phyloP scores from a whole-genome alignment of 2,329 filamentous ascomycete genomes.

The Cucurbitaria berberidis region DNA sequence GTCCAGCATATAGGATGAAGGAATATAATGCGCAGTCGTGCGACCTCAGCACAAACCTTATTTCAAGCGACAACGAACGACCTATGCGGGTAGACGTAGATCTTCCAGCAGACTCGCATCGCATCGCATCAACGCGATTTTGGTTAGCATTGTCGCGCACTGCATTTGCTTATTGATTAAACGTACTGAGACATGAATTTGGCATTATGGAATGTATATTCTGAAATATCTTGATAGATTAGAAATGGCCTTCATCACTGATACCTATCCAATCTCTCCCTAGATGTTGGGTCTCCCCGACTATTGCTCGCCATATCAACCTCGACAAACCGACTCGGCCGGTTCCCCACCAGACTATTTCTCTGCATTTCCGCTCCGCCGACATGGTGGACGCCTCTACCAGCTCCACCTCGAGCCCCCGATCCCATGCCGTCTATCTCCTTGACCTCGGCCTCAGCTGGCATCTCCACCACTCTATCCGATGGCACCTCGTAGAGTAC shows the following conservation, averaged over 20 bases:
- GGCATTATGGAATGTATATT: too few relatives aligned
- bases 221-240: not conserved
- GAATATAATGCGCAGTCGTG: not conserved
- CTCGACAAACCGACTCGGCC: conserved; percentile 1
- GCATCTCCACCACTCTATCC: not conserved
- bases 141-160: too few relatives aligned
- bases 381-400: not conserved
- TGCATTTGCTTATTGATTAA: too few relatives aligned
- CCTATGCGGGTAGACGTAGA: not conserved
- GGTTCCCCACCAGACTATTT: not conserved
- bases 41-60: conserved; percentile 1
- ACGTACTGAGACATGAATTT: too few relatives aligned
- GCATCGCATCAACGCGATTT: too few relatives aligned
- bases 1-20: too few relatives aligned
- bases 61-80: not conserved
- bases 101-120: not conserved
- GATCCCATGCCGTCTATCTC: not conserved
- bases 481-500: not conserved
- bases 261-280: not conserved
- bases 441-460: not conserved
- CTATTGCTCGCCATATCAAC: not conserved
- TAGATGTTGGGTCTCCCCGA: not conserved
- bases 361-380: not conserved
- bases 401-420: not conserved
- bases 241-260: not conserved